These are phyloP conservation scores for Aspergillus fumigatus DNA, from an alignment of 2,329 filamentous ascomycete genomes.

Conservation along the genomic window DNA sequence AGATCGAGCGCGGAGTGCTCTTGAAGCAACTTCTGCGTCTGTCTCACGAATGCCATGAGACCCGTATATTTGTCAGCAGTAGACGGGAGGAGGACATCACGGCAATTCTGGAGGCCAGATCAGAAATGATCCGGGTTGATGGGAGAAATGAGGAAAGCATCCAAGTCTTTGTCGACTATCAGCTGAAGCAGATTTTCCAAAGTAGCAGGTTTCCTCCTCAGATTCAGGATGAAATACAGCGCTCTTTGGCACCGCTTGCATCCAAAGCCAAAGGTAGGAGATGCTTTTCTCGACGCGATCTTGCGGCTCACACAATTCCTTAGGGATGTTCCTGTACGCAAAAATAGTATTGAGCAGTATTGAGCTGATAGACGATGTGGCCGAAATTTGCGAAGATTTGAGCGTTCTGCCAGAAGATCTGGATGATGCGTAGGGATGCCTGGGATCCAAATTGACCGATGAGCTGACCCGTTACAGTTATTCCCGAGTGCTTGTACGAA, in stretches of 20 bases:
- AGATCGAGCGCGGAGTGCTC: conserved; percentile 6
- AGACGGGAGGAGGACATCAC: conserved; percentile 4
- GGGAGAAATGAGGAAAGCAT: conserved; percentile 3
- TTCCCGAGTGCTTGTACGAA: conserved; percentile 1
- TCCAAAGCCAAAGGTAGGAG: conserved; percentile 4
- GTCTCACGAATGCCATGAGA: not conserved
- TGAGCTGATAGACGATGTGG: conserved; percentile 5
- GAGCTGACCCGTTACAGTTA: not conserved
- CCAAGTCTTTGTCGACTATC: conserved; percentile 1
- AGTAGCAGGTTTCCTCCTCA: not conserved
- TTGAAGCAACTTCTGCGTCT: conserved; percentile 1
- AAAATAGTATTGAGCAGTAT: too few species aligned
- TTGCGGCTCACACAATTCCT: not conserved
- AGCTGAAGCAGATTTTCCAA: not conserved
- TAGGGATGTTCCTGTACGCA: conserved; percentile 6
- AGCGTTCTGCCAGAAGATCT: conserved; percentile 23
- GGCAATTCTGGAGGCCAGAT: not conserved
- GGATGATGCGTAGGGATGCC: conserved; percentile 25
- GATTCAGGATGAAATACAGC: not conserved
- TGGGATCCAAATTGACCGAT: not conserved
- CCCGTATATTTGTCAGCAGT: conserved; percentile 5
- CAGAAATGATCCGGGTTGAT: conserved; percentile 1
- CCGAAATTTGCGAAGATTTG: conserved; percentile 23
- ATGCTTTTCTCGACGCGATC: not conserved
- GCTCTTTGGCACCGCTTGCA: not conserved